phyloP scores from a whole-genome alignment of 306 rosid genomes.

The Rubus parviflorus region DNA sequence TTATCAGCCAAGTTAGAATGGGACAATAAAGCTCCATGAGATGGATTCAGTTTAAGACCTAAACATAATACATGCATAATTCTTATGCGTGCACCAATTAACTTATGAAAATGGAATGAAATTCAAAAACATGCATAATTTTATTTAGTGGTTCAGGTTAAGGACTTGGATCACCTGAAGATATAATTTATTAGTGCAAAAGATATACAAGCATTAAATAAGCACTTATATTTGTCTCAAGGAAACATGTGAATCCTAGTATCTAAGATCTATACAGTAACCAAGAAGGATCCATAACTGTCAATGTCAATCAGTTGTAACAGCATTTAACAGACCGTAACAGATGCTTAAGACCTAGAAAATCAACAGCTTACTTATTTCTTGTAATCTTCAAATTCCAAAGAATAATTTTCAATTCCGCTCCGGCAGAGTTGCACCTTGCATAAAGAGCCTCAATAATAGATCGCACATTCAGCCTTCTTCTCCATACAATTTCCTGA shows the following conservation, averaged over 20 bases:
- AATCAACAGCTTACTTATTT: conserved; percentile 55
- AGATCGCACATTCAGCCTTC: conserved; percentile 58
- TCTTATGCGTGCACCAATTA: too few species aligned
- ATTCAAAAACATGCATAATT: neutral
- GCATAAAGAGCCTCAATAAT: conserved; percentile 51
- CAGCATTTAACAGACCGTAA: neutral
- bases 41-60: conserved; percentile 4
- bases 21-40: conserved; percentile 29
- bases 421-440: conserved; percentile 39
- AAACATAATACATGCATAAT: neutral
- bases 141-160: neutral
- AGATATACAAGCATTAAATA: neutral
- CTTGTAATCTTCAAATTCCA: conserved; percentile 55
- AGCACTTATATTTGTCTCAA: neutral
- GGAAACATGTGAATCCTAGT: neutral
- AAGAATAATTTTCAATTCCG: conserved; percentile 37
- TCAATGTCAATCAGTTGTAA: neutral
- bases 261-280: neutral
- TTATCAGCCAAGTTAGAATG: conserved; percentile 42
- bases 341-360: conserved; percentile 17
- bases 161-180: neutral
- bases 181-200: neutral
- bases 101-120: too few species aligned
- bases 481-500: conserved; percentile 52
- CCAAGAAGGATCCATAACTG: neutral